These are phyloP conservation scores for Pestalotiopsis sp. DNA, from an alignment of 2,329 filamentous ascomycete genomes.

Conservation along the genomic window DNA sequence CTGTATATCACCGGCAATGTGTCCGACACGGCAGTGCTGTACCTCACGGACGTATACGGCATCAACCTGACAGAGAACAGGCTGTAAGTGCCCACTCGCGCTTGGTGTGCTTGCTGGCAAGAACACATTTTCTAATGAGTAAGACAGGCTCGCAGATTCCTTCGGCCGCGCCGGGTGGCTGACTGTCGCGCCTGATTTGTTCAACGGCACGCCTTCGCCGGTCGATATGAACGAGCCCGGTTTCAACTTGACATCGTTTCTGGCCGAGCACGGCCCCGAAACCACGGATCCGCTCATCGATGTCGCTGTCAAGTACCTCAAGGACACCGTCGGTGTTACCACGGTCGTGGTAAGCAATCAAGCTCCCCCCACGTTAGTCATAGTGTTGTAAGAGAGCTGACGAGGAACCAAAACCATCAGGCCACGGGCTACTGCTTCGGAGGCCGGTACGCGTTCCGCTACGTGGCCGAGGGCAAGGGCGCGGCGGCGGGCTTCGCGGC, in stretches of 20 bases:
- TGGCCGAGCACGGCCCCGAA: slow-evolving; percentile 40
- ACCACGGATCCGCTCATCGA: slow-evolving; percentile 50
- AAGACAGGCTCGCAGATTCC: slow-evolving; percentile 33
- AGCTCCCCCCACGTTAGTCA: background rate
- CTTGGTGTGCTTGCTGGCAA: background rate
- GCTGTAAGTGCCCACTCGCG: slow-evolving; percentile 20
- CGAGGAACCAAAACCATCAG: background rate
- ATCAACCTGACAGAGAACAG: slow-evolving; percentile 34
- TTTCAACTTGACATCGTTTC: slow-evolving; percentile 28
- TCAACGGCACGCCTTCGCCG: slow-evolving; percentile 34
- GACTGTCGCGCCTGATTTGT: slow-evolving; percentile 36
- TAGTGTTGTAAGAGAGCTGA: background rate
- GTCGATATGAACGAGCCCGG: slow-evolving; percentile 30
- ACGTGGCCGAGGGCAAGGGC: slow-evolving; percentile 51
- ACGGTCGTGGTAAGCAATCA: slow-evolving; percentile 46
- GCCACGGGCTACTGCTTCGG: slow-evolving; percentile 68
- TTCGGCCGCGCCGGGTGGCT: slow-evolving; percentile 39
- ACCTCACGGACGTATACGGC: slow-evolving; percentile 36
- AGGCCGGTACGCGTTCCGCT: slow-evolving; percentile 59
- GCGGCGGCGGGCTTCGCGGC: slow-evolving; percentile 65
- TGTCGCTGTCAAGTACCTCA: slow-evolving; percentile 48
- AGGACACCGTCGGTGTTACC: slow-evolving; percentile 48
- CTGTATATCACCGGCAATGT: slow-evolving; percentile 32
- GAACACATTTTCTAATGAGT: background rate
- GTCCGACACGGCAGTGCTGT: slow-evolving; percentile 32